Evolutionary conservation across 345 rosid species (phyloP).

Genomic region (Citrus hindsii): DNA sequence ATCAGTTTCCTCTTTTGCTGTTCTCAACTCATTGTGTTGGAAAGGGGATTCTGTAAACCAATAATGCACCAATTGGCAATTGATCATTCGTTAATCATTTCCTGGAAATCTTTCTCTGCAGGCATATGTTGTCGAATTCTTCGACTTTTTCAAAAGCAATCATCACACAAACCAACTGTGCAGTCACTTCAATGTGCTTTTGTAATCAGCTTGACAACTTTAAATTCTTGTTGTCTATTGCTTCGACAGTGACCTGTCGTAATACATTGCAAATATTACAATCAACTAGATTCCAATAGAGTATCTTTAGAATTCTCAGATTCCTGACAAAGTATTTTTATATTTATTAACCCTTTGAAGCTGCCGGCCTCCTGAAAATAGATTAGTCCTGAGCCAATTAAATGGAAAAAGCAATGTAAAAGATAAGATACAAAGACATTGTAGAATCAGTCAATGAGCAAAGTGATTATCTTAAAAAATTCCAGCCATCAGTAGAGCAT

Average conservation of each 20-base stretch:
- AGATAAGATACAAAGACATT: constrained; percentile 24
- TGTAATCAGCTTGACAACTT: background rate
- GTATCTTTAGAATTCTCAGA: background rate
- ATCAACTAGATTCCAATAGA: background rate
- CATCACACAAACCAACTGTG: background rate
- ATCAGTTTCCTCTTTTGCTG: background rate
- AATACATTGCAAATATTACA: background rate
- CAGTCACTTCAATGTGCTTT: background rate
- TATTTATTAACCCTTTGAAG: background rate
- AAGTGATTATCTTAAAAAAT: background rate
- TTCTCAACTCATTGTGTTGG: background rate
- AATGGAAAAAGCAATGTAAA: background rate
- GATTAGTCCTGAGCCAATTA: background rate
- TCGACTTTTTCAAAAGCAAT: background rate
- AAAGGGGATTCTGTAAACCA: background rate
- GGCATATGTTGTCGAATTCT: background rate
- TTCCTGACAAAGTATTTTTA: background rate
- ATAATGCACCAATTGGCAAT: background rate
- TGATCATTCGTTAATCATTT: background rate
- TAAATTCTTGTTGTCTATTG: background rate
- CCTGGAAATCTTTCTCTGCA: background rate
- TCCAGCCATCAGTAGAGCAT: constrained; percentile 23
- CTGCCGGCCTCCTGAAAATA: constrained; percentile 25
- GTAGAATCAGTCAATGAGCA: constrained; percentile 34
- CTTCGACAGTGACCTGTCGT: background rate